Conservation (phyloP, 257 asterid species). For the Ballota nigra region DNA sequence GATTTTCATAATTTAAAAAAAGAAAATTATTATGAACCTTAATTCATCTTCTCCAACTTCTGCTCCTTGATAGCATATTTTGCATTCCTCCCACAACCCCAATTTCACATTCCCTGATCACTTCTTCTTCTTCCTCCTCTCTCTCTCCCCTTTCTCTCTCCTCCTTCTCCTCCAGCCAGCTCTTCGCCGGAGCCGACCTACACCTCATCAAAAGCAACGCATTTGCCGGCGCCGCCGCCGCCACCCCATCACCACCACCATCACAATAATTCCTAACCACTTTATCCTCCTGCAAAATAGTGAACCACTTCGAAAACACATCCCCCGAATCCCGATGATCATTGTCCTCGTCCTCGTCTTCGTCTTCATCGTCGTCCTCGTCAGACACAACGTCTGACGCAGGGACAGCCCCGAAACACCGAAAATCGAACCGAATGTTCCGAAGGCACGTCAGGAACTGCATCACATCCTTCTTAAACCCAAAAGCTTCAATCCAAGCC, state of each 20-base stretch:
- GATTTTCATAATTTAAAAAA: background rate
- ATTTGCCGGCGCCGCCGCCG: slow-evolving; percentile 47
- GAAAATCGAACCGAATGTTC: slow-evolving; percentile 63
- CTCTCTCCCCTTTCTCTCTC: slow-evolving; percentile 18
- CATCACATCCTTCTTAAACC: slow-evolving; percentile 77
- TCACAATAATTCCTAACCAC: slow-evolving; percentile 1
- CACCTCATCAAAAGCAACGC: slow-evolving; percentile 84
- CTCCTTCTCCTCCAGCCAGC: slow-evolving; percentile 57
- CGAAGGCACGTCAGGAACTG: slow-evolving; percentile 76
- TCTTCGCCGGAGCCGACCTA: slow-evolving; percentile 84
- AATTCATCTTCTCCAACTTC: slow-evolving; percentile 47
- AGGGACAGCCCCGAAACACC: slow-evolving; percentile 74
- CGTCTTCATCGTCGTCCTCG: slow-evolving; percentile 53
- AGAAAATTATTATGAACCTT: background rate
- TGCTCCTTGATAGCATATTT: slow-evolving; percentile 61
- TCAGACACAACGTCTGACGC: slow-evolving; percentile 52
- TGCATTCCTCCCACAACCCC: slow-evolving; percentile 64
- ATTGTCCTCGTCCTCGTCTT: background rate
- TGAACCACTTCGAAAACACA: slow-evolving; percentile 81
- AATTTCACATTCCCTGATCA: slow-evolving; percentile 21
- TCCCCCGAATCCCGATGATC: slow-evolving; percentile 29
- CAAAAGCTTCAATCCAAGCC: slow-evolving; percentile 60
- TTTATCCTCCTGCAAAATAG: slow-evolving; percentile 59
- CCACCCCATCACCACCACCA: slow-evolving; percentile 4
- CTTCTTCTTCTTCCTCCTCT: slow-evolving; percentile 5